These are phyloP conservation scores for Gnetum montanum DNA, from an alignment of 75 land plant species.

Conservation along the genomic window DNA sequence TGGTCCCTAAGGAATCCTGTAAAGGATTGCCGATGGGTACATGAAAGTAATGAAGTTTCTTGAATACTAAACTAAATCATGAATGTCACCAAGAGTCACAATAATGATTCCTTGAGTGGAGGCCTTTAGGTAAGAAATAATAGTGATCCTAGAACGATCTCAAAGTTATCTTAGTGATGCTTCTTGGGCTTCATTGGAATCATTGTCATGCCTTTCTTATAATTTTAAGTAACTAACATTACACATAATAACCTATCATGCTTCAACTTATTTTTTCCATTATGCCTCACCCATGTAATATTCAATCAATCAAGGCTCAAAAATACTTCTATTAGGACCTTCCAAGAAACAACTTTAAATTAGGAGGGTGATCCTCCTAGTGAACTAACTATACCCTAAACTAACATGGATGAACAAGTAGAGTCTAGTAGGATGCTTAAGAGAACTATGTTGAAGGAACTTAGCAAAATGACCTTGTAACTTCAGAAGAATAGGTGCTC, in stretches of 20 bases:
- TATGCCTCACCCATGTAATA: not conserved
- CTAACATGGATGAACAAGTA: no score
- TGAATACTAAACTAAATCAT: conserved; percentile 14
- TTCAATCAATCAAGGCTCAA: not conserved
- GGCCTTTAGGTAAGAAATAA: no score
- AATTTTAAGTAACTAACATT: no score
- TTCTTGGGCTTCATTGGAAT: no score
- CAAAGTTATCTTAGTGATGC: no score
- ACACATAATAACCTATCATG: no score
- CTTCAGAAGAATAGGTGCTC: not conserved
- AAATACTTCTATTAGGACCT: not conserved
- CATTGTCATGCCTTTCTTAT: no score
- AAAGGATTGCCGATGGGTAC: conserved; percentile 18
- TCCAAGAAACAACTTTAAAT: not conserved
- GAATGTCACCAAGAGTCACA: not conserved
- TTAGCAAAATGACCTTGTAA: not conserved
- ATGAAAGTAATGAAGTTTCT: conserved; percentile 23
- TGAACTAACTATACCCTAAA: no score
- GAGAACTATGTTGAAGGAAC: no score
- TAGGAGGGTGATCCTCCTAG: not conserved
- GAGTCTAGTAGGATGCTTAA: no score
- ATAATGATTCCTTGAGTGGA: not conserved
- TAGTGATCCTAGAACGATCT: no score
- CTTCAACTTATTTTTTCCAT: no score
- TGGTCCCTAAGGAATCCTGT: conserved; percentile 24